Conservation (phyloP, 75 land plant species). For the Pinus taeda region DNA sequence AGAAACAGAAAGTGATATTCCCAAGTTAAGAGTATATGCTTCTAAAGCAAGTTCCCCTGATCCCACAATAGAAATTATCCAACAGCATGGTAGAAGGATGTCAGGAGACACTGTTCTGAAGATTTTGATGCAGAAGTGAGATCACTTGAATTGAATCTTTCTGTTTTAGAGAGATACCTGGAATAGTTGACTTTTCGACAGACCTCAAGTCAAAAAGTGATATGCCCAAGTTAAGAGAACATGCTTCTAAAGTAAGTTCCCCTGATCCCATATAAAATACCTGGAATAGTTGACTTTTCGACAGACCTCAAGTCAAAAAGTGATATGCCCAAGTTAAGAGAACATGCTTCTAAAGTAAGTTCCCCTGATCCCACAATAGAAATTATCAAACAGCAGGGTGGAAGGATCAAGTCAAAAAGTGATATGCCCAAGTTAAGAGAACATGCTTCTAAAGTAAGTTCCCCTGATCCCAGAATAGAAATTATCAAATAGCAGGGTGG, state of each 20-base stretch:
- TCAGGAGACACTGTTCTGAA: slow-evolving; percentile 82
- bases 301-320: no score
- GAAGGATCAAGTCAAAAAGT: no score
- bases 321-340: no score
- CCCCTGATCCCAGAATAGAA: slow-evolving; percentile 29
- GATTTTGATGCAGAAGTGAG: slow-evolving; percentile 87
- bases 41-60: slow-evolving; percentile 19
- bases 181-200: slow-evolving; percentile 47
- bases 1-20: neutral
- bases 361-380: no score
- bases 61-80: slow-evolving; percentile 25
- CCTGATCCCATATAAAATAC: no score
- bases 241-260: slow-evolving; percentile 4
- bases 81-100: slow-evolving; percentile 47
- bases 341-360: no score
- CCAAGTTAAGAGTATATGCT: slow-evolving; percentile 13
- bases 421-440: no score
- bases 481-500: slow-evolving; percentile 32
- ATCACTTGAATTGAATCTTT: slow-evolving; percentile 67
- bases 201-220: neutral
- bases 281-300: no score
- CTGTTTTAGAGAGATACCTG: slow-evolving; percentile 70
- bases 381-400: no score
- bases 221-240: neutral
- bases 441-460: no score